Evolutionary conservation across 2,329 filamentous ascomycete species (phyloP).

Genomic region (Pezicula neosporulosa): DNA sequence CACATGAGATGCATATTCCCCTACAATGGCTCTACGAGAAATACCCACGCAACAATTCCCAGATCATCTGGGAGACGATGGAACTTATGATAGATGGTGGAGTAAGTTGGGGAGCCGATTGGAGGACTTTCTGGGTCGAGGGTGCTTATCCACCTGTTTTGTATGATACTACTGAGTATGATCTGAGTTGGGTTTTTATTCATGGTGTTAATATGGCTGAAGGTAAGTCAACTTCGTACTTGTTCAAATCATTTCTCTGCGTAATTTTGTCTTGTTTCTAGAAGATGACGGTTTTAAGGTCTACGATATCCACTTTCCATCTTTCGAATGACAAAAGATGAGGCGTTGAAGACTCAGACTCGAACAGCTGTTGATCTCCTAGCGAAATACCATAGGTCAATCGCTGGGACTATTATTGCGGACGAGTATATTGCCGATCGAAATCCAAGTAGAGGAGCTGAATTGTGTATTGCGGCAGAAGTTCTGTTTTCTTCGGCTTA

Average conservation of each 20-base stretch:
- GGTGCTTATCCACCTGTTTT: conserved; percentile 10
- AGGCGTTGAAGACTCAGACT: neutral
- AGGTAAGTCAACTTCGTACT: neutral
- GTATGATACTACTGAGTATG: neutral
- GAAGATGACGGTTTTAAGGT: neutral
- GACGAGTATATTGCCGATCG: conserved; percentile 28
- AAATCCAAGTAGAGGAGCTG: conserved; percentile 3
- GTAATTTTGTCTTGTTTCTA: neutral
- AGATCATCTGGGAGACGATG: conserved; percentile 26
- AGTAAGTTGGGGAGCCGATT: conserved; percentile 8
- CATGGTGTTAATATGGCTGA: conserved; percentile 18
- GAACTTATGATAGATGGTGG: conserved; percentile 13
- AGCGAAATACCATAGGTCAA: neutral
- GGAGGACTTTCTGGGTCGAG: conserved; percentile 15
- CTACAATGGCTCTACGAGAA: conserved; percentile 32
- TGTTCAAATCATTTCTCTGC: neutral
- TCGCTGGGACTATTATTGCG: conserved; percentile 35
- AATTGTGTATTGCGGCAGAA: conserved; percentile 31
- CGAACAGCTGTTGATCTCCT: neutral
- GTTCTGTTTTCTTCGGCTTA: conserved; percentile 29
- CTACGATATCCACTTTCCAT: neutral
- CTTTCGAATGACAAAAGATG: neutral
- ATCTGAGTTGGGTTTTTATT: conserved; percentile 2
- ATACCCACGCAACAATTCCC: conserved; percentile 15
- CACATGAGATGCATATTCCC: conserved; percentile 36